A percentile compares a stretch with the other conserved stretches of the same genome.
Evolutionary conservation across 1,139 yeast genomes (phyloP).

Genomic region (Suhomyces anneliseae): DNA sequence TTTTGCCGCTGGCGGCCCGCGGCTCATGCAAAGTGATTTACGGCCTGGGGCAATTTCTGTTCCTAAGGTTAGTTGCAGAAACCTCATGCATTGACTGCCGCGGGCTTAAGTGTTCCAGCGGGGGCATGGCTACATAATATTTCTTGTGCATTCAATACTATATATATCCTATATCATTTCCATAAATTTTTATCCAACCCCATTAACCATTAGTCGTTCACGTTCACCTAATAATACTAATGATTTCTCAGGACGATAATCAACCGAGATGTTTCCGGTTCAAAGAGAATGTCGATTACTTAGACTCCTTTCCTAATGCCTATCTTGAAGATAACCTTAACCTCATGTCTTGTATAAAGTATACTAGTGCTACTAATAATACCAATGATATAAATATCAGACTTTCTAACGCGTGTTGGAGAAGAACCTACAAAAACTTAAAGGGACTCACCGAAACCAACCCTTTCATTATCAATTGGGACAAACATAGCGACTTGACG

Average conservation of each 20-base stretch:
- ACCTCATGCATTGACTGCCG: neutral
- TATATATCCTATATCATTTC: neutral
- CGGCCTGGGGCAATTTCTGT: neutral
- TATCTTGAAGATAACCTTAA: conserved; percentile 16
- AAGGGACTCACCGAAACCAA: conserved; percentile 27
- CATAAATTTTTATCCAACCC: neutral
- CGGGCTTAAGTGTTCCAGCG: neutral
- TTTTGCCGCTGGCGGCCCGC: neutral
- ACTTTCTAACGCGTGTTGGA: conserved; percentile 44
- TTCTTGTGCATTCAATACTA: neutral
- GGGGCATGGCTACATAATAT: neutral
- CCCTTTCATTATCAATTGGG: conserved; percentile 45
- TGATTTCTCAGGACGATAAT: conserved; percentile 5
- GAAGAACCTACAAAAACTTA: conserved; percentile 40
- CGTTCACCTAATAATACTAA: neutral
- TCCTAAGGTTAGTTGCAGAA: neutral
- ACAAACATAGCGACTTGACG: conserved; percentile 43
- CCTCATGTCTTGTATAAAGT: conserved; percentile 12
- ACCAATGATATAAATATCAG: conserved; percentile 10
- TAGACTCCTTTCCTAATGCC: conserved; percentile 13
- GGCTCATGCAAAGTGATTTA: neutral
- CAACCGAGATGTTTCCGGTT: conserved; percentile 10
- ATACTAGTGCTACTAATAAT: conserved; percentile 1
- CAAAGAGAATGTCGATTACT: conserved; percentile 40
- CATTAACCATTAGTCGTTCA: conserved; percentile 1